phyloP scores from a whole-genome alignment of 2,329 filamentous ascomycete genomes.

The Botrytis tulipae region DNA sequence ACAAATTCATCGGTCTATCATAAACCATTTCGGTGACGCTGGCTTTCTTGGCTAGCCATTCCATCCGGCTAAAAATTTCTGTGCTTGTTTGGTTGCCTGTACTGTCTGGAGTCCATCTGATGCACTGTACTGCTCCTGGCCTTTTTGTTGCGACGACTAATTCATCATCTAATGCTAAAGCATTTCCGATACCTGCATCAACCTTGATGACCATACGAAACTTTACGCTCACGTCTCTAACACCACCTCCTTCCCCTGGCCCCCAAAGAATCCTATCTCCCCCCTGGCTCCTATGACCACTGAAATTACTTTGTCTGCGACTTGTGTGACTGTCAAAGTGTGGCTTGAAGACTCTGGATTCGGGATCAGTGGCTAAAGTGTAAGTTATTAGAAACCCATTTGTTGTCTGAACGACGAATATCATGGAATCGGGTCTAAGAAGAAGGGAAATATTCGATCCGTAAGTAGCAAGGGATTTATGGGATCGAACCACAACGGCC shows the following conservation, averaged over 20 bases:
- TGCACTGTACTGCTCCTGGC: conserved; percentile 93
- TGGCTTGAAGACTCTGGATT: conserved; percentile 80
- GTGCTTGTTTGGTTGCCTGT: conserved; percentile 83
- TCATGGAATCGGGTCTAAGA: conserved; percentile 85
- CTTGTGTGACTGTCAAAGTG: conserved; percentile 70
- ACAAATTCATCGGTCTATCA: conserved; percentile 93
- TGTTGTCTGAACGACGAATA: conserved; percentile 85
- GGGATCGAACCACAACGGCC: conserved; percentile 79
- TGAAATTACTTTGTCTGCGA: conserved; percentile 60
- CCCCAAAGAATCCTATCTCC: conserved; percentile 68
- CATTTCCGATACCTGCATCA: conserved; percentile 87
- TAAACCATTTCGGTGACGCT: conserved; percentile 82
- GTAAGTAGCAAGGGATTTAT: conserved; percentile 75
- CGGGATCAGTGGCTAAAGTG: conserved; percentile 79
- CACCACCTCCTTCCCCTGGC: conserved; percentile 76
- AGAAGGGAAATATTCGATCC: conserved; percentile 82
- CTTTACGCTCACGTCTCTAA: conserved; percentile 82
- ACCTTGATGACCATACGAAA: conserved; percentile 99
- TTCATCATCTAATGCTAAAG: conserved; percentile 87
- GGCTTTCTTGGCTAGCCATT: conserved; percentile 77
- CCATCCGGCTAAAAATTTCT: conserved; percentile 83
- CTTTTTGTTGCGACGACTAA: conserved; percentile 87
- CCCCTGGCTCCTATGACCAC: conserved; percentile 45
- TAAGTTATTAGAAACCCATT: conserved; percentile 92
- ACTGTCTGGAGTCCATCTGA: conserved; percentile 86